Percentiles rank a stretch among this genome's conserved stretches.
These are phyloP conservation scores for Hippophae rhamnoides DNA, from an alignment of 306 rosid genomes.

Conservation along the genomic window DNA sequence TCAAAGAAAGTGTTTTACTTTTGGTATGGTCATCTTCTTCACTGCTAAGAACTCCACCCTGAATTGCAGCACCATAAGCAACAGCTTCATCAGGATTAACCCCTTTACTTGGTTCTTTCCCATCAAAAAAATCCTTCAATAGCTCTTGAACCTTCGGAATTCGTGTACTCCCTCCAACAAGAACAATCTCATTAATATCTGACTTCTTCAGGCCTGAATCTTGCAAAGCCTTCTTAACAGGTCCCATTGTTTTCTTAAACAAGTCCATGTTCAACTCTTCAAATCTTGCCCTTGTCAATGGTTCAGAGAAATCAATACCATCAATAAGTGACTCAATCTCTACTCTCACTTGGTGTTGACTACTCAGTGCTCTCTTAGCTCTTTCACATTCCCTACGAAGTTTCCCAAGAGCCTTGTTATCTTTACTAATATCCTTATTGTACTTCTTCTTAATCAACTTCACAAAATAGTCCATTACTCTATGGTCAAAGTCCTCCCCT, in stretches of 20 bases:
- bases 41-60: slow-evolving; percentile 43
- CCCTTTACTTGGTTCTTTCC: slow-evolving; percentile 48
- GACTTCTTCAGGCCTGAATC: slow-evolving; percentile 41
- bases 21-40: slow-evolving; percentile 34
- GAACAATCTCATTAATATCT: slow-evolving; percentile 36
- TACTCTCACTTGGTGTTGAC: slow-evolving; percentile 46
- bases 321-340: slow-evolving; percentile 47
- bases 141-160: slow-evolving; percentile 53
- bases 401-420: slow-evolving; percentile 44
- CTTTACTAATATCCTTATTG: slow-evolving; percentile 40
- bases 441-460: slow-evolving; percentile 41
- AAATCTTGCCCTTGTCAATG: slow-evolving; percentile 41
- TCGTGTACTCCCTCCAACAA: slow-evolving; percentile 50
- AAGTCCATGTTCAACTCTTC: slow-evolving; percentile 51
- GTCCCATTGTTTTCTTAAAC: slow-evolving; percentile 52
- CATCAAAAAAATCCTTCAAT: slow-evolving; percentile 42
- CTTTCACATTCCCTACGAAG: slow-evolving; percentile 47
- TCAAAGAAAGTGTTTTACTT: slow-evolving; percentile 9
- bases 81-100: slow-evolving; percentile 58
- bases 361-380: slow-evolving; percentile 49
- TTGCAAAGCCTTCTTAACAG: slow-evolving; percentile 39
- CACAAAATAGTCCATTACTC: slow-evolving; percentile 49
- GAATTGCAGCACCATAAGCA: slow-evolving; percentile 49
- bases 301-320: slow-evolving; percentile 44
- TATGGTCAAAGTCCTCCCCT: slow-evolving; percentile 57